These are phyloP conservation scores for Arabidopsis hybrid DNA, from an alignment of 441 rosid genomes.

Conservation along the genomic window DNA sequence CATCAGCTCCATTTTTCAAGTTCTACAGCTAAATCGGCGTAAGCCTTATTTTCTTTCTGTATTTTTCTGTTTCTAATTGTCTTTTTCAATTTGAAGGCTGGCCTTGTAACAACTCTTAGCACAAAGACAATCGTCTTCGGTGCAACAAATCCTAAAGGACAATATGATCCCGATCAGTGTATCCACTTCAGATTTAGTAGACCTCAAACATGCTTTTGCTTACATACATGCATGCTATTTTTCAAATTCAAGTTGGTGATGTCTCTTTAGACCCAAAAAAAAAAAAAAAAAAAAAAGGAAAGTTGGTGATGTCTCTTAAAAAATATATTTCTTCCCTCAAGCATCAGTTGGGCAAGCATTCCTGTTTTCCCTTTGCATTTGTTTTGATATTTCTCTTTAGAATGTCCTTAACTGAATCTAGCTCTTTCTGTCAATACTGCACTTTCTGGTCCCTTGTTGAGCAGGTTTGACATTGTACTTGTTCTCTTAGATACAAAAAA, in stretches of 20 bases:
- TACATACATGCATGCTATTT: conserved; percentile 14
- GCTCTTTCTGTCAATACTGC: conserved; percentile 97
- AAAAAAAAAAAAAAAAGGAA: no score
- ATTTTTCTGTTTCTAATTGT: not conserved
- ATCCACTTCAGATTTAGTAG: conserved; percentile 50
- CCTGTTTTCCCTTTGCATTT: not conserved
- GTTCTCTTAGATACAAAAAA: conserved; percentile 96
- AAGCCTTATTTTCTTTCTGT: no score
- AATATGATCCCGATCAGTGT: conserved; percentile 96
- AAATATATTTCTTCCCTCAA: conserved; percentile 1
- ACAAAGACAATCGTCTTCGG: conserved; percentile 93
- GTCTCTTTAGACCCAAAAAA: not conserved
- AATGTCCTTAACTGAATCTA: conserved; percentile 65
- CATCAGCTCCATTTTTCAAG: conserved; percentile 10
- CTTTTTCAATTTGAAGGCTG: conserved; percentile 68
- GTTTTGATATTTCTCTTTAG: conserved; percentile 1
- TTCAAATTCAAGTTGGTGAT: conserved; percentile 1
- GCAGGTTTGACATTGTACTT: conserved; percentile 97
- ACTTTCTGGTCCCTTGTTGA: conserved; percentile 93
- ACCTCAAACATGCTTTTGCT: conserved; percentile 12
- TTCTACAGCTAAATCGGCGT: no score
- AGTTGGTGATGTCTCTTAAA: not conserved
- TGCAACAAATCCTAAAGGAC: conserved; percentile 99
- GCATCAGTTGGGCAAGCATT: not conserved
- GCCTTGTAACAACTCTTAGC: conserved; percentile 92